Evolutionary conservation across 208 protist genomes (phyloP).

Genomic region (Porcisia deanei): DNA sequence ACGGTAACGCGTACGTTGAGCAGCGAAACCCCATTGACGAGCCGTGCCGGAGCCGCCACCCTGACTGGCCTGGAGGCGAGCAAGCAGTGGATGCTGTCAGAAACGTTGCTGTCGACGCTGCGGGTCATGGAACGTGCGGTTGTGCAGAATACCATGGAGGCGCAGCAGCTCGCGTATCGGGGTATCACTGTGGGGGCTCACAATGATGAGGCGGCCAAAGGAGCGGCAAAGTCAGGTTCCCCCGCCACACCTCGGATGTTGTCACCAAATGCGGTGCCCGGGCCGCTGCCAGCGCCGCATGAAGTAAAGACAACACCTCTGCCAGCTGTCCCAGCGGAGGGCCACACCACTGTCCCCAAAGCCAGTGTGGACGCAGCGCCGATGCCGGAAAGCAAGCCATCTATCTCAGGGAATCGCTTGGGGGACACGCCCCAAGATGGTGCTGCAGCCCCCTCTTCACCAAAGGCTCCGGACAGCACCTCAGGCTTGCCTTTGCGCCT

Average conservation of each 20-base stretch:
- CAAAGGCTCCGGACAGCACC: neutral
- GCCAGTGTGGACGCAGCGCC: neutral
- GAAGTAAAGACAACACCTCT: neutral
- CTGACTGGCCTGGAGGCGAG: slow-evolving; percentile 5
- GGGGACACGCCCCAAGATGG: neutral
- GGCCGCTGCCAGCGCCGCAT: neutral
- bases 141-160: slow-evolving; percentile 89
- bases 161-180: slow-evolving; percentile 86
- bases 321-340: slow-evolving; percentile 11
- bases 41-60: neutral
- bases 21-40: neutral
- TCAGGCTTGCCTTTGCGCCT: slow-evolving; percentile 25
- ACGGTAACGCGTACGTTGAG: slow-evolving; percentile 1
- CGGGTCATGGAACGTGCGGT: slow-evolving; percentile 92
- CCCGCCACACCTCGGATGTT: neutral
- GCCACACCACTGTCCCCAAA: neutral
- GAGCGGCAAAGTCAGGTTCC: neutral
- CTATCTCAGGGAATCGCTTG: neutral
- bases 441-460: neutral
- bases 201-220: neutral
- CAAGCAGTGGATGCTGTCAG: slow-evolving; percentile 76
- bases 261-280: neutral
- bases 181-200: slow-evolving; percentile 67
- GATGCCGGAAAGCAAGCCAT: neutral
- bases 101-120: slow-evolving; percentile 79